Conservation (phyloP, 2,329 filamentous ascomycete species). For the Pseudocercospora vitis region DNA sequence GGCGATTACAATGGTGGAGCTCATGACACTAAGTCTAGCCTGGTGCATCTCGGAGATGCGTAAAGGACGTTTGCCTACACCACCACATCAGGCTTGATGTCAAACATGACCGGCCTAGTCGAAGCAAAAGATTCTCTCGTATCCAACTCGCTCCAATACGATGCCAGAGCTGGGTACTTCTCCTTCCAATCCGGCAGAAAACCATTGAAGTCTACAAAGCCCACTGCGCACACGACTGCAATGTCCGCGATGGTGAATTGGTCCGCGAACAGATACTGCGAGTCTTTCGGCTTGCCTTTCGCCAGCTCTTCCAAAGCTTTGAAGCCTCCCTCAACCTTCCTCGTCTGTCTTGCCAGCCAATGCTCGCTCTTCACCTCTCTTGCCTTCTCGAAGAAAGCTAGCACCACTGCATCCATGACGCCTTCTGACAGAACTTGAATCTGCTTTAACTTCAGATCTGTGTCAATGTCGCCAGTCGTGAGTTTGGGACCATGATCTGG, state of each 20-base stretch:
- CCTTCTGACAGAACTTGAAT: conserved; percentile 21
- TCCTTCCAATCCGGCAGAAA: conserved; percentile 21
- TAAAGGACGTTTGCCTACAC: no score
- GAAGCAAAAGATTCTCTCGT: conserved; percentile 14
- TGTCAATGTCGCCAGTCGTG: conserved; percentile 22
- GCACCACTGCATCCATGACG: conserved; percentile 24
- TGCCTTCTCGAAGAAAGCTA: conserved; percentile 24
- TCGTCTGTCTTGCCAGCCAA: conserved; percentile 21
- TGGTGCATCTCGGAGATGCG: no score
- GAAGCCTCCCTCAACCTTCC: conserved; percentile 24
- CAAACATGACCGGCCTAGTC: conserved; percentile 26
- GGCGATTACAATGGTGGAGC: no score
- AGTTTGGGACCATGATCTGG: conserved; percentile 17
- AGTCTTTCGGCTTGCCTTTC: not conserved
- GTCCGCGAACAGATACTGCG: conserved; percentile 20
- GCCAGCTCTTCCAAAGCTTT: conserved; percentile 21
- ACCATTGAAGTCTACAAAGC: conserved; percentile 21
- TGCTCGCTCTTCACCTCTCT: conserved; percentile 14
- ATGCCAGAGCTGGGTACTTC: conserved; percentile 20
- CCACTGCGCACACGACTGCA: conserved; percentile 25
- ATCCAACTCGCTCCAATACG: conserved; percentile 22
- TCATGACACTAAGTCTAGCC: no score
- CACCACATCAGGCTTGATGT: conserved; percentile 12
- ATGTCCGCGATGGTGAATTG: conserved; percentile 27
- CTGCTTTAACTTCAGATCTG: conserved; percentile 20